phyloP scores from a whole-genome alignment of 495 filamentous ascomycete genomes.

The Recurvomyces mirabilis region DNA sequence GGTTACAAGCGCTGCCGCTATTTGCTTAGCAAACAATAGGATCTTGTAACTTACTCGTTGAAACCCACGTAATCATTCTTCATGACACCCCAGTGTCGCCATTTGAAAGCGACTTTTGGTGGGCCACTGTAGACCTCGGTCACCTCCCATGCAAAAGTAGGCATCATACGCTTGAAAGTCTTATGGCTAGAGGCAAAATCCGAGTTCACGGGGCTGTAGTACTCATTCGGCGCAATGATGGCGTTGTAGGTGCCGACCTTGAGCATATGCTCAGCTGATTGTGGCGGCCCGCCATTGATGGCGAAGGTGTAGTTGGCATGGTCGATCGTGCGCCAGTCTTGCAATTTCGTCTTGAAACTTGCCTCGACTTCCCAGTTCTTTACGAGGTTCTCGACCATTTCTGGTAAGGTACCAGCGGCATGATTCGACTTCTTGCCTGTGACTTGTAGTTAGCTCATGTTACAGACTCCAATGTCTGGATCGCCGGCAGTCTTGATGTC shows the following conservation, averaged over 20 bases:
- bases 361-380: conserved; percentile 67
- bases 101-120: conserved; percentile 48
- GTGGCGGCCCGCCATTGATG: conserved; percentile 46
- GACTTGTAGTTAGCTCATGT: conserved; percentile 8
- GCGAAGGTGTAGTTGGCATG: conserved; percentile 44
- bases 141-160: conserved; percentile 59
- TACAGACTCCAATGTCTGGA: not conserved
- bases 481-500: not conserved
- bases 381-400: conserved; percentile 55
- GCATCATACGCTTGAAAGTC: conserved; percentile 60
- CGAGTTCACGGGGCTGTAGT: conserved; percentile 46
- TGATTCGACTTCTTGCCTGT: conserved; percentile 46
- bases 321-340: conserved; percentile 56
- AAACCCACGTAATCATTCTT: conserved; percentile 51
- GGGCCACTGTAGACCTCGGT: conserved; percentile 52
- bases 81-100: conserved; percentile 57
- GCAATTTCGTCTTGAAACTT: conserved; percentile 47
- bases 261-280: conserved; percentile 53
- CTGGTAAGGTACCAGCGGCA: conserved; percentile 42
- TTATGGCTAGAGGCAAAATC: conserved; percentile 52
- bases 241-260: conserved; percentile 58
- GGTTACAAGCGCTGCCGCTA: not conserved
- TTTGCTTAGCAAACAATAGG: not conserved
- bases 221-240: conserved; percentile 47
- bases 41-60: conserved; percentile 39